Evolutionary conservation across 116 monocot species (phyloP).

Genomic region (Trichopus zeylanicus): DNA sequence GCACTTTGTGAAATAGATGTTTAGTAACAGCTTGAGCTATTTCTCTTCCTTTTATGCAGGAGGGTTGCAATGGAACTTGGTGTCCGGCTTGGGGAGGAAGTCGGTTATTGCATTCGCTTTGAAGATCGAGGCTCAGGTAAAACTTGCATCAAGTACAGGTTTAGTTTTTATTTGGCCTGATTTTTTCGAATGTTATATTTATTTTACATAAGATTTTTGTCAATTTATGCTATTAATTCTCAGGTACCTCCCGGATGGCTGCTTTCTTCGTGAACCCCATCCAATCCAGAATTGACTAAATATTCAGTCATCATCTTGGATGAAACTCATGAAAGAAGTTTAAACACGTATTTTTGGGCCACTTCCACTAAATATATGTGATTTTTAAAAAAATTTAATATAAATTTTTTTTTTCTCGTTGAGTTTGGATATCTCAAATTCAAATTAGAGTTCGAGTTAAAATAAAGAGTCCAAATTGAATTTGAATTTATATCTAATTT

Average conservation of each 20-base stretch:
- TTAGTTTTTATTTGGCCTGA: not conserved
- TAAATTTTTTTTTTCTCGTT: no score
- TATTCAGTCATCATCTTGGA: slow-evolving; percentile 95
- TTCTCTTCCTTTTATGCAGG: slow-evolving; percentile 25
- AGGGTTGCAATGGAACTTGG: slow-evolving; percentile 86
- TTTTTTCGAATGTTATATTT: not conserved
- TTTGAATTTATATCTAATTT: no score
- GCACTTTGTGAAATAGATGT: no score
- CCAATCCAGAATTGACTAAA: slow-evolving; percentile 61
- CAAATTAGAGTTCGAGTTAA: no score
- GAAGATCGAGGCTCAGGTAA: slow-evolving; percentile 80
- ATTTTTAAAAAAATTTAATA: no score
- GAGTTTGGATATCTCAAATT: no score
- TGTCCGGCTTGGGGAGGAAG: slow-evolving; percentile 83
- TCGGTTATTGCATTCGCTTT: slow-evolving; percentile 90
- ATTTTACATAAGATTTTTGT: no score
- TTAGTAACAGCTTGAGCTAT: not conserved
- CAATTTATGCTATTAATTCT: not conserved
- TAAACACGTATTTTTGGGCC: slow-evolving; percentile 91
- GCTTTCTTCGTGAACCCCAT: slow-evolving; percentile 87
- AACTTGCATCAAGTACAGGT: slow-evolving; percentile 75
- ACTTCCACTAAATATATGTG: no score
- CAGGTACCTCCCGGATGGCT: slow-evolving; percentile 96
- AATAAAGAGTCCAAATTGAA: no score
- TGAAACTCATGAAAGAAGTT: slow-evolving; percentile 96